Base-by-base conservation (phyloP, 2,329 filamentous ascomycete genomes). In the Cucurbitaria berberidis region DNA sequence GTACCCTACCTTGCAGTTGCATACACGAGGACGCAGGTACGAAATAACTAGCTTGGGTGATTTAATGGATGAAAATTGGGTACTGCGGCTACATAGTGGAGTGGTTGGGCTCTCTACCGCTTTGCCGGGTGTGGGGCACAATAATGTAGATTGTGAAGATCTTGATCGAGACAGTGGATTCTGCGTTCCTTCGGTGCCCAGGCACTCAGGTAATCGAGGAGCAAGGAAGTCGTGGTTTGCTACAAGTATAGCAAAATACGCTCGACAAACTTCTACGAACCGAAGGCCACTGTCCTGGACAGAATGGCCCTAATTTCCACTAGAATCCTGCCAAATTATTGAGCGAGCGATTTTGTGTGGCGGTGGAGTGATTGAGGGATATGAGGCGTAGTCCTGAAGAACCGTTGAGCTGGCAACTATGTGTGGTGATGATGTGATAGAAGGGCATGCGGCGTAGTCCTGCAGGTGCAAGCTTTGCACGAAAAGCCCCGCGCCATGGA, bases 11-110 rank as follows among this genome's bases (percentile, higher is more conserved):
- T 50, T 50, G 47, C 22, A 38, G 9, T 21, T 36, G 47, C 40
- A 38, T 45, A 44, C 43, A 39, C 40, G 47, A 38, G 16, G 24
- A 50, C n/a, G 40, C 47, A 50, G 47, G 32, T 45, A 39, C 47
- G 32, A 5, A 43, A n/a, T 30, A 22, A 42, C 22, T 29, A 18
- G 18, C 30, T 8, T 21, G 10, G 16, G 29, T 26, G 30, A 16
- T 21, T 22, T 8, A 19, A n/a, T 9, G 15, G 15, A 34, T 34
- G 13, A n/a, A n/a, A n/a, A 13, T 34, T 34, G 6, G n/a, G 30
- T 34, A 5, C 30, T 34, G 15, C 13, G 30, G 30, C 13, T 16
- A 15, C 30, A 5, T 13, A 3, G 13, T 10, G 15, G 13, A 34
- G 13, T n/a, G 5, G 30, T 16, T 30, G 3, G 10, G 5, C 11